Percentiles rank a stretch among this genome's conserved stretches.
phyloP scores from a whole-genome alignment of 2,329 filamentous ascomycete species.

The Fusarium azukiicola region DNA sequence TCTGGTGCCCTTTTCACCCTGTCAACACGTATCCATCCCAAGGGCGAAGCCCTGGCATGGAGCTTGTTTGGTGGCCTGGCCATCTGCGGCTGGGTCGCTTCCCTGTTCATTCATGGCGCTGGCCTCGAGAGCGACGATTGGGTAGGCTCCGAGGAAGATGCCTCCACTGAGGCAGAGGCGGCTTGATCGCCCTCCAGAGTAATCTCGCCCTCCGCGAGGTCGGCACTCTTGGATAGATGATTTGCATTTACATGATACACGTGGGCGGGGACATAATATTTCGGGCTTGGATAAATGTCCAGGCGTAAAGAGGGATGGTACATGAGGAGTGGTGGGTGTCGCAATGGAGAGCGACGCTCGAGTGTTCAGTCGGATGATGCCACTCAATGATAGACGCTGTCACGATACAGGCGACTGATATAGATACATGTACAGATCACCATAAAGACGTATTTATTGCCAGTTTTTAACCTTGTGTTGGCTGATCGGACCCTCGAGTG shows the following conservation, averaged over 20 bases:
- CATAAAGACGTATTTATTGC: no score
- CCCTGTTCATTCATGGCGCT: conserved; percentile 86
- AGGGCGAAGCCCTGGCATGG: conserved; percentile 93
- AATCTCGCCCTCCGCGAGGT: background rate
- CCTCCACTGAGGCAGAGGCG: conserved; percentile 23
- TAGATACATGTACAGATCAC: background rate
- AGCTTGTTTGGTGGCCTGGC: conserved; percentile 92
- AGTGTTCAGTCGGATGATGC: background rate
- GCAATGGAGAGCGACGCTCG: conserved; percentile 28
- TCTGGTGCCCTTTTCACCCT: conserved; percentile 93
- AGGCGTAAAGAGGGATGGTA: conserved; percentile 22
- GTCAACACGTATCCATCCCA: conserved; percentile 85
- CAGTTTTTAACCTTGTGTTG: background rate
- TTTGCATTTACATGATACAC: conserved; percentile 24
- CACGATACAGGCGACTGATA: background rate
- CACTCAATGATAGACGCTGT: conserved; percentile 23
- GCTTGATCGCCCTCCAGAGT: conserved; percentile 16
- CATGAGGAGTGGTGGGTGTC: conserved; percentile 14
- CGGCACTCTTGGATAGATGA: conserved; percentile 27
- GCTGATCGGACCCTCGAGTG: no score
- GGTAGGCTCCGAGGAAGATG: conserved; percentile 56
- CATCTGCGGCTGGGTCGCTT: conserved; percentile 89
- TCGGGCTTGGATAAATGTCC: conserved; percentile 12
- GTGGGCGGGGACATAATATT: conserved; percentile 22
- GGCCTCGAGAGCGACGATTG: conserved; percentile 80